Conservation (phyloP, 148 eudicot species). For the Nepenthes mirabilis region DNA sequence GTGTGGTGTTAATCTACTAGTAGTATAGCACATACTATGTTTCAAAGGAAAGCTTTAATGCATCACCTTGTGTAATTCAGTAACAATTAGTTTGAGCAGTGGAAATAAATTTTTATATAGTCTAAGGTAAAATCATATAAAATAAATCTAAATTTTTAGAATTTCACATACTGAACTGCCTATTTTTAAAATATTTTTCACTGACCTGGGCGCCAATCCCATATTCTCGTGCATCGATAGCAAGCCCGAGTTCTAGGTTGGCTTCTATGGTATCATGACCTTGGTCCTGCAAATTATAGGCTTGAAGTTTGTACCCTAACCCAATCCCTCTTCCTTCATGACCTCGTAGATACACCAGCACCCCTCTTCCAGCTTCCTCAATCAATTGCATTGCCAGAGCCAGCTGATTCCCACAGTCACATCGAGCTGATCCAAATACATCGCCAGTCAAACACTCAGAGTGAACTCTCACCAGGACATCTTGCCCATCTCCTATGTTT, state of each 20-base stretch:
- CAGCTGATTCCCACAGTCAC: constrained; percentile 88
- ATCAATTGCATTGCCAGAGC: constrained; percentile 69
- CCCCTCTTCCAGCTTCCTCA: constrained; percentile 74
- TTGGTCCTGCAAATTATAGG: constrained; percentile 77
- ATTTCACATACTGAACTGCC: too few relatives aligned
- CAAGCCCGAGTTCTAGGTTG: constrained; percentile 80
- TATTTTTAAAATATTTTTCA: background rate
- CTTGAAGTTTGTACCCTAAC: constrained; percentile 77
- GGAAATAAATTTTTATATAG: too few relatives aligned
- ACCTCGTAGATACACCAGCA: constrained; percentile 68
- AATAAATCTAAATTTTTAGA: too few relatives aligned
- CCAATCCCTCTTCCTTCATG: constrained; percentile 99
- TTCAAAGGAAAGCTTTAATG: too few relatives aligned
- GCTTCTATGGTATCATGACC: constrained; percentile 98
- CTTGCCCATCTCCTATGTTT: constrained; percentile 61
- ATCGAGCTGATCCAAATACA: constrained; percentile 80
- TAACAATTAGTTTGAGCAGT: too few relatives aligned
- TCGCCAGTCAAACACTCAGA: constrained; percentile 97
- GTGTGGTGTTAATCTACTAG: too few relatives aligned
- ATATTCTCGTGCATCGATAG: constrained; percentile 85
- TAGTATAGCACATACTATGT: too few relatives aligned
- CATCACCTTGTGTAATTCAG: too few relatives aligned
- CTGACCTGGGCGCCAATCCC: constrained; percentile 95
- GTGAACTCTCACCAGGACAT: constrained; percentile 83
- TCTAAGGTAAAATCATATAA: too few relatives aligned